A percentile compares a stretch with the other conserved stretches of the same genome.
These are phyloP conservation scores for Tylopilus sp. DNA, from an alignment of 1,284 basidiomycete genomes.

Conservation along the genomic window DNA sequence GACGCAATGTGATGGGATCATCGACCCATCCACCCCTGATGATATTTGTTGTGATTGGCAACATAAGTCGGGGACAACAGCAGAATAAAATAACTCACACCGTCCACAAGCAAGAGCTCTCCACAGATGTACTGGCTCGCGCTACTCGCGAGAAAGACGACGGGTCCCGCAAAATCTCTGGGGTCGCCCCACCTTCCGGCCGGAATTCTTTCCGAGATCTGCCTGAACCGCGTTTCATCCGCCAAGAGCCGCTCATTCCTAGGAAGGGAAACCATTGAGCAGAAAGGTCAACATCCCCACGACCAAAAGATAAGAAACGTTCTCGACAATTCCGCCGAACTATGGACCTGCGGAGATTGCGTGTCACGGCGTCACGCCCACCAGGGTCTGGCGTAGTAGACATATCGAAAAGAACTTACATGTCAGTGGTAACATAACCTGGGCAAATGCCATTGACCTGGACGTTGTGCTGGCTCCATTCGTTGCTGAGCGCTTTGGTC, in stretches of 20 bases:
- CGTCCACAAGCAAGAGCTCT: conserved; percentile 76
- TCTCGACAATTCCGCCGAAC: conserved; percentile 4
- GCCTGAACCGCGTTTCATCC: conserved; percentile 70
- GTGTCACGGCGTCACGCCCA: conserved; percentile 4
- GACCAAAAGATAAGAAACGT: conserved; percentile 8
- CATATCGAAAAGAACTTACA: conserved; percentile 45
- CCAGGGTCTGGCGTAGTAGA: background rate
- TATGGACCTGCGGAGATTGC: conserved; percentile 4
- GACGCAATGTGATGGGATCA: conserved; percentile 23
- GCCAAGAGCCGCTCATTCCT: conserved; percentile 77
- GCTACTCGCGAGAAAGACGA: conserved; percentile 83
- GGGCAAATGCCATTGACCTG: conserved; percentile 90
- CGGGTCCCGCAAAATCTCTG: conserved; percentile 83
- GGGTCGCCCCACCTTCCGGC: conserved; percentile 87
- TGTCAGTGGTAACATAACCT: conserved; percentile 89
- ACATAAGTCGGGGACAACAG: conserved; percentile 15
- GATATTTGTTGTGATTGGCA: conserved; percentile 10
- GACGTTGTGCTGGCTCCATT: conserved; percentile 78
- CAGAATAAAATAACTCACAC: conserved; percentile 40
- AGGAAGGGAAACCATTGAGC: conserved; percentile 20
- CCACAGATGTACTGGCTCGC: conserved; percentile 91
- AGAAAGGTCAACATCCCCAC: conserved; percentile 17
- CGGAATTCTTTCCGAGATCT: conserved; percentile 93
- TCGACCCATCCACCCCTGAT: conserved; percentile 62
- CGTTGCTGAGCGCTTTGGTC: conserved; percentile 59